Evolutionary conservation across 2,329 filamentous ascomycete genomes (phyloP).

Genomic region (Talaromyces islandicus): DNA sequence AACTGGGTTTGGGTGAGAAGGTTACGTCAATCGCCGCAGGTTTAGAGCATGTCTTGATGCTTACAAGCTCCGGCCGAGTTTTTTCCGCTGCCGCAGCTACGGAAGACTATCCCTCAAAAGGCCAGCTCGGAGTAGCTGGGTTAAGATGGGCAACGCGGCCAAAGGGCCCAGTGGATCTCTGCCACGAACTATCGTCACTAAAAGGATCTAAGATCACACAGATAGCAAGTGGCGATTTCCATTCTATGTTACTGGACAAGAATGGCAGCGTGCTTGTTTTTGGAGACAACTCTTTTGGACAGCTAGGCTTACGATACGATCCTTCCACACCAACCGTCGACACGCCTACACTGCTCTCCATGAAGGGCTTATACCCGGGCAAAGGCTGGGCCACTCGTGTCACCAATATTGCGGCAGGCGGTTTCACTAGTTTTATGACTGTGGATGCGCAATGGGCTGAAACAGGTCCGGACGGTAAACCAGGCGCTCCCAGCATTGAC

Average conservation of each 20-base stretch:
- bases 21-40: constrained; percentile 70
- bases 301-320: constrained; percentile 74
- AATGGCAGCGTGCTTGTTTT: constrained; percentile 77
- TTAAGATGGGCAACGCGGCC: constrained; percentile 75
- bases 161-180: constrained; percentile 69
- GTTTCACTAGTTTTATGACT: constrained; percentile 79
- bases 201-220: constrained; percentile 64
- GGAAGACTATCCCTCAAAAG: constrained; percentile 69
- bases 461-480: constrained; percentile 39
- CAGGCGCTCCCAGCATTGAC: constrained; percentile 68
- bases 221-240: constrained; percentile 79
- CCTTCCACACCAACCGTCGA: constrained; percentile 59
- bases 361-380: constrained; percentile 66
- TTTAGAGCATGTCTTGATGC: constrained; percentile 76
- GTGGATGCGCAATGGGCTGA: constrained; percentile 66
- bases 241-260: constrained; percentile 72
- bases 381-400: constrained; percentile 59
- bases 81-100: constrained; percentile 82
- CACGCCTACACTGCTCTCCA: constrained; percentile 63
- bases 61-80: constrained; percentile 78
- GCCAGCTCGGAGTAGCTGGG: constrained; percentile 82
- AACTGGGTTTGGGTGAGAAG: constrained; percentile 63
- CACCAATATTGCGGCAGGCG: constrained; percentile 77
- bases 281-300: constrained; percentile 87
- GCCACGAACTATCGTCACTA: constrained; percentile 70